Evolutionary conservation across 2,329 filamentous ascomycete genomes (phyloP).

Genomic region (Microcyclospora pomicola): DNA sequence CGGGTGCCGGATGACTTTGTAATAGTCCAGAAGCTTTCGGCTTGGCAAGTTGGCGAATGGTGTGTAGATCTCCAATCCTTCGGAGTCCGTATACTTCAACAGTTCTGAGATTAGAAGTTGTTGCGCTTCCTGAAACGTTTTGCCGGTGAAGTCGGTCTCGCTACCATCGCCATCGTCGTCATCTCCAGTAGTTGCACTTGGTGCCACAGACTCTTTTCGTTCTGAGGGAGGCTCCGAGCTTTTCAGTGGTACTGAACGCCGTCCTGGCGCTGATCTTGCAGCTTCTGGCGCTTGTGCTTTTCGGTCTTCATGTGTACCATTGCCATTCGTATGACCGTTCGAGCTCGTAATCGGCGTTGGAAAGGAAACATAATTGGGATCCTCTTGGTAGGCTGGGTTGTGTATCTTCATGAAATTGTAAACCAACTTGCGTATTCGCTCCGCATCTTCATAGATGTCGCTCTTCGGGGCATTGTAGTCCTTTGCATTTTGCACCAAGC

Average conservation of each 20-base stretch:
- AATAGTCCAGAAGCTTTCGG: slow-evolving; percentile 69
- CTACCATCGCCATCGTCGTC: slow-evolving; percentile 5
- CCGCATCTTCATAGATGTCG: slow-evolving; percentile 65
- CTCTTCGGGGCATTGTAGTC: slow-evolving; percentile 65
- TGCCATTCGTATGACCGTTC: slow-evolving; percentile 15
- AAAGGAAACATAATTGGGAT: slow-evolving; percentile 53
- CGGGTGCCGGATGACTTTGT: slow-evolving; percentile 67
- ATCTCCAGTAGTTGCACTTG: slow-evolving; percentile 10
- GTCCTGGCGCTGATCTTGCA: slow-evolving; percentile 4
- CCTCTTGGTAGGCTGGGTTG: slow-evolving; percentile 65
- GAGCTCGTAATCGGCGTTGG: slow-evolving; percentile 56
- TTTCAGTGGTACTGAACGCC: slow-evolving; percentile 6
- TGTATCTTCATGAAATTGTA: slow-evolving; percentile 79
- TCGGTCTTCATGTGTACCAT: slow-evolving; percentile 8
- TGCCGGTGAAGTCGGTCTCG: slow-evolving; percentile 47
- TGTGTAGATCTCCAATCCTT: slow-evolving; percentile 54
- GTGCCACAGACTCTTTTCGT: slow-evolving; percentile 17
- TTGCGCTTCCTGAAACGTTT: slow-evolving; percentile 72
- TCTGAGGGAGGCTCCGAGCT: slow-evolving; percentile 16
- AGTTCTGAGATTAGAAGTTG: slow-evolving; percentile 71
- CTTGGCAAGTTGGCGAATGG: slow-evolving; percentile 69
- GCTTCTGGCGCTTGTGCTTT: slow-evolving; percentile 11
- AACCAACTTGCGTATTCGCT: slow-evolving; percentile 71
- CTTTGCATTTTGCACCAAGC: slow-evolving; percentile 78
- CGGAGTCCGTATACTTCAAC: slow-evolving; percentile 47